Conservation (phyloP, 176 grass and related monocot species). For the Oropetium thomaeum region DNA sequence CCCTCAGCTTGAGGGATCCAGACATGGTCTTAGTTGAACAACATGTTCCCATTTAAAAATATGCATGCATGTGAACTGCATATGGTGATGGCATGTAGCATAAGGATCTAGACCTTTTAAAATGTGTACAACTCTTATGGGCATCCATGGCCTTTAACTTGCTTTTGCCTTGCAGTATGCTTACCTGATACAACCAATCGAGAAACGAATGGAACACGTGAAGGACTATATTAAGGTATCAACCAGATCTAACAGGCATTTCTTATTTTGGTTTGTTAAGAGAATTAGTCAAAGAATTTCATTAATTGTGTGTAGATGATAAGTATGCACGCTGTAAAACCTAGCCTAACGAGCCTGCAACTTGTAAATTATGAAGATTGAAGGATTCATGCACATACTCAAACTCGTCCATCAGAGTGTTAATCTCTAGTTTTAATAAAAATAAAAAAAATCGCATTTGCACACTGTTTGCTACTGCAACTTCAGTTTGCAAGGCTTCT, state of each 20-base stretch:
- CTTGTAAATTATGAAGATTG: not conserved
- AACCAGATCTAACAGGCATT: not conserved
- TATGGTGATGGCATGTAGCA: not conserved
- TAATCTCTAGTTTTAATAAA: not conserved
- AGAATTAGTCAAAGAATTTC: not conserved
- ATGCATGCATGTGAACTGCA: not conserved
- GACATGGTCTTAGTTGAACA: not conserved
- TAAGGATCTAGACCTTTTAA: conserved; percentile 12
- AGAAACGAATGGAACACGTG: conserved; percentile 73
- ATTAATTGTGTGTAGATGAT: not conserved
- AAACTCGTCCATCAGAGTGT: not conserved
- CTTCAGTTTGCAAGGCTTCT: not conserved
- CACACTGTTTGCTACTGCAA: no score
- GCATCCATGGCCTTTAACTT: conserved; percentile 1
- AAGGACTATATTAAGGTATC: conserved; percentile 86
- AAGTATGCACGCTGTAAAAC: not conserved
- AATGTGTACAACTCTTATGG: not conserved
- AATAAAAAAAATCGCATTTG: not conserved
- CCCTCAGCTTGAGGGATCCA: no score
- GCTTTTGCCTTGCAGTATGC: conserved; percentile 52
- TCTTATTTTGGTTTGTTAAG: not conserved
- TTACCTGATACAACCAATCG: conserved; percentile 78
- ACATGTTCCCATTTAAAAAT: conserved; percentile 10
- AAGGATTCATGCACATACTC: not conserved
- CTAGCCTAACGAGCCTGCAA: not conserved